These are phyloP conservation scores for Spergularia marina DNA, from an alignment of 148 eudicot genomes.

Conservation along the genomic window DNA sequence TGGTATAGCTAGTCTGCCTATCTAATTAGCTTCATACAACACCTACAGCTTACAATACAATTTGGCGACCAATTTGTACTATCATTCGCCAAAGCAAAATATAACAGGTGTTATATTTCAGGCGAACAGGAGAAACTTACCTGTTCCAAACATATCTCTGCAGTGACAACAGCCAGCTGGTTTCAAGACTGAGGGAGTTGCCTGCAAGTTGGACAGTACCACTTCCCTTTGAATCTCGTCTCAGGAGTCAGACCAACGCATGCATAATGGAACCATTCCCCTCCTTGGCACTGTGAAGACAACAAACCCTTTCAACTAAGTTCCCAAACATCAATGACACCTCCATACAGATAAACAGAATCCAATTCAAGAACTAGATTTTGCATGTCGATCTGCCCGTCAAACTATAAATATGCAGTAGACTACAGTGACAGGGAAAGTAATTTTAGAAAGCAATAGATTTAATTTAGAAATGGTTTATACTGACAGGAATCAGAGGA, in stretches of 20 bases:
- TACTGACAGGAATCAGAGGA: too few species aligned
- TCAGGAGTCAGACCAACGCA: slow-evolving; percentile 87
- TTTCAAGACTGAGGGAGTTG: too few species aligned
- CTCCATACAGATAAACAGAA: too few species aligned
- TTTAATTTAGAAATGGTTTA: too few species aligned
- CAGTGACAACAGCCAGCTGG: too few species aligned
- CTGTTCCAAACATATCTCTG: not conserved
- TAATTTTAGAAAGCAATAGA: too few species aligned
- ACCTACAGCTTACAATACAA: not conserved
- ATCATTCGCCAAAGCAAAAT: not conserved
- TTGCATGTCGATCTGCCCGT: too few species aligned
- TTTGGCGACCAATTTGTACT: not conserved
- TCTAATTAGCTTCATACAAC: not conserved
- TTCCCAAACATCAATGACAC: too few species aligned
- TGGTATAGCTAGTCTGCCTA: not conserved
- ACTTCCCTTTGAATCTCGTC: slow-evolving; percentile 79
- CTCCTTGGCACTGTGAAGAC: slow-evolving; percentile 76
- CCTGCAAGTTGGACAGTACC: slow-evolving; percentile 93
- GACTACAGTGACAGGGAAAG: too few species aligned
- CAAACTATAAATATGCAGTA: too few species aligned
- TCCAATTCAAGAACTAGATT: too few species aligned
- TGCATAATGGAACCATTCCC: slow-evolving; percentile 89
- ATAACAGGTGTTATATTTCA: not conserved
- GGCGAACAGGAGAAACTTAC: not conserved
- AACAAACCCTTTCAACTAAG: too few species aligned